A percentile compares a stretch with the other conserved stretches of the same genome.
Evolutionary conservation across 2,329 filamentous ascomycete species (phyloP).

Genomic region (Talaromyces rugulosus): DNA sequence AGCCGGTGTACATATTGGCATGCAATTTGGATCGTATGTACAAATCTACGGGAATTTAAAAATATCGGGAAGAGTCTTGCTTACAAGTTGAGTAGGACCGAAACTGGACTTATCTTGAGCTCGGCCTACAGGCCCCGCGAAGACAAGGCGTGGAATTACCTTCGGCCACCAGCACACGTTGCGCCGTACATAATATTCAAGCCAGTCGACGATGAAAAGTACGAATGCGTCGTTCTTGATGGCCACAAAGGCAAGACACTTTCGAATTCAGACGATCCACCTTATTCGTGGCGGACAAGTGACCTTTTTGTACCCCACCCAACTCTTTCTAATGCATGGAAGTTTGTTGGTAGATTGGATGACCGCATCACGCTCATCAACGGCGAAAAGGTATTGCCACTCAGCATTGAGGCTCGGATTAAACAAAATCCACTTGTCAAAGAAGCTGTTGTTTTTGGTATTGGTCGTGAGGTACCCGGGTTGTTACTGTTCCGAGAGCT

Average conservation of each 20-base stretch:
- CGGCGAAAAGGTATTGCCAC: constrained; percentile 47
- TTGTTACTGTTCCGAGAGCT: background rate
- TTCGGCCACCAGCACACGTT: constrained; percentile 1
- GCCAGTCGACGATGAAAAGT: background rate
- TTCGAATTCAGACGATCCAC: constrained; percentile 1
- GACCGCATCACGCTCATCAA: constrained; percentile 47
- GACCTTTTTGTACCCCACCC: constrained; percentile 2
- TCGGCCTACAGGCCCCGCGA: background rate
- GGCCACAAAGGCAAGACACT: background rate
- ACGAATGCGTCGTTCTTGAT: constrained; percentile 7
- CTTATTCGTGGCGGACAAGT: background rate
- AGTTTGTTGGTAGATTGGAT: constrained; percentile 44
- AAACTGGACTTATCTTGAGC: constrained; percentile 3
- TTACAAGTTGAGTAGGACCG: constrained; percentile 3
- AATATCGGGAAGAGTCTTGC: background rate
- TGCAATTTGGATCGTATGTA: constrained; percentile 4
- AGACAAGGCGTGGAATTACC: constrained; percentile 9
- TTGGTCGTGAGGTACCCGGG: constrained; percentile 5
- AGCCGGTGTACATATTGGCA: background rate
- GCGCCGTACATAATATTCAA: constrained; percentile 4
- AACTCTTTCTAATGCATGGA: constrained; percentile 16
- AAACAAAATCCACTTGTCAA: constrained; percentile 50
- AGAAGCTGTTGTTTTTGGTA: constrained; percentile 57
- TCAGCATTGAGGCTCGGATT: constrained; percentile 51
- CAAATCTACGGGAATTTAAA: background rate